Evolutionary conservation across 164 flowering plant genomes (phyloP).

Genomic region (Magnolia sinica): DNA sequence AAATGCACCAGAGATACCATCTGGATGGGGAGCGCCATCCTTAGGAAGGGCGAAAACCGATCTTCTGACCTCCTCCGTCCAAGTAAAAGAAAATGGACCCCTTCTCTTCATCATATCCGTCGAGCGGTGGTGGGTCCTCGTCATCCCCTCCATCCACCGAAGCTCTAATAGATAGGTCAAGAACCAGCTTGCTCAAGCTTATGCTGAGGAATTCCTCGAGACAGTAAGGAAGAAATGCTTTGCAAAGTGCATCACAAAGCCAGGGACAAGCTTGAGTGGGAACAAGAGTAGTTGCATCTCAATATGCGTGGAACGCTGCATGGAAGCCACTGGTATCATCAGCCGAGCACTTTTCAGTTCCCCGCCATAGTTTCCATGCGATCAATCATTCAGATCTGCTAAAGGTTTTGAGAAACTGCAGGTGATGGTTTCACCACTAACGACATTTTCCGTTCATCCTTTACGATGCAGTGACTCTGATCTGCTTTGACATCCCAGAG

Average conservation of each 20-base stretch:
- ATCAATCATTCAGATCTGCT: not conserved
- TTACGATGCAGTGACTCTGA: not conserved
- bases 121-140: constrained; percentile 33
- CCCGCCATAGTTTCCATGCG: constrained; percentile 26
- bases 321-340: constrained; percentile 89
- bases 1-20: no score
- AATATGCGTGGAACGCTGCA: constrained; percentile 90
- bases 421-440: not conserved
- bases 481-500: not conserved
- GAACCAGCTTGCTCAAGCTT: constrained; percentile 79
- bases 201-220: constrained; percentile 87
- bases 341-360: constrained; percentile 63
- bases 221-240: constrained; percentile 89
- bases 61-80: no score
- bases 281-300: constrained; percentile 92
- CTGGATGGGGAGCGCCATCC: no score
- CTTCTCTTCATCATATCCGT: constrained; percentile 49
- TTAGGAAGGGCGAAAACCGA: no score
- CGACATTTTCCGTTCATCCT: not conserved
- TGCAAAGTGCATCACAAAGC: constrained; percentile 83
- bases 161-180: constrained; percentile 64
- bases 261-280: constrained; percentile 85
- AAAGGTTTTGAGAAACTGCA: not conserved
- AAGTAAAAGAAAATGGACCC: constrained; percentile 47
- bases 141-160: constrained; percentile 41